phyloP scores from a whole-genome alignment of 306 rosid species.

The Astragalus glycyphyllos region DNA sequence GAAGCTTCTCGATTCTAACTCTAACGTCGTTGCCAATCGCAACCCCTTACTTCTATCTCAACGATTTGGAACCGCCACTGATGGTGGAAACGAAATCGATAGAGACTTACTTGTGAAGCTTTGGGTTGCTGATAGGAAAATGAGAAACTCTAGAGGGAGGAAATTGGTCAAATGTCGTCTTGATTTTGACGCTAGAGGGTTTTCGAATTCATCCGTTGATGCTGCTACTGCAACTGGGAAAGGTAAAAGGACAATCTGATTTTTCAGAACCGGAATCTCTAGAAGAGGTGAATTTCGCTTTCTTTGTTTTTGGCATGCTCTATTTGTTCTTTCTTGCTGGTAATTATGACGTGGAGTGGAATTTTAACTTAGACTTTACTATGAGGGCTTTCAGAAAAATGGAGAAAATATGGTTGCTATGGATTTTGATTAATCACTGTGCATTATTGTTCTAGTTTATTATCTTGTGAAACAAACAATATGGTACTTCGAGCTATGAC shows the following conservation, averaged over 20 bases:
- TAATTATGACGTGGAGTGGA: background rate
- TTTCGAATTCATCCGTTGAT: conserved; percentile 44
- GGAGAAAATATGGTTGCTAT: background rate
- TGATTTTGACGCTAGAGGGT: conserved; percentile 44
- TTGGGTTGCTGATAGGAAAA: conserved; percentile 68
- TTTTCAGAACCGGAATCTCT: conserved; percentile 63
- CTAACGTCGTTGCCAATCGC: conserved; percentile 27
- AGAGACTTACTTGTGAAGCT: conserved; percentile 68
- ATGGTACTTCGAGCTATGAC: background rate
- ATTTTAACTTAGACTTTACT: background rate
- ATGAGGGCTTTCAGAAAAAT: background rate
- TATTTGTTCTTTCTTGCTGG: background rate
- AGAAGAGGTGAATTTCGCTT: conserved; percentile 58
- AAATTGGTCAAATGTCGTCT: conserved; percentile 26
- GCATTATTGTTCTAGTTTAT: conserved; percentile 9
- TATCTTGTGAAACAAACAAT: background rate
- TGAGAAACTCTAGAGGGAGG: conserved; percentile 31
- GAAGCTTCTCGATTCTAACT: conserved; percentile 15
- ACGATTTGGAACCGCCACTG: conserved; percentile 49
- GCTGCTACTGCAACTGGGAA: background rate
- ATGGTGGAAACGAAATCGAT: conserved; percentile 31
- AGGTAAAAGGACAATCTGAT: conserved; percentile 52
- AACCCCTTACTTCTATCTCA: conserved; percentile 36
- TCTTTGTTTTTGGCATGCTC: background rate
- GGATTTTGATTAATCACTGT: conserved; percentile 3